These are phyloP conservation scores for Adiantum capillusveneris DNA, from an alignment of 75 land plant species.

Conservation along the genomic window DNA sequence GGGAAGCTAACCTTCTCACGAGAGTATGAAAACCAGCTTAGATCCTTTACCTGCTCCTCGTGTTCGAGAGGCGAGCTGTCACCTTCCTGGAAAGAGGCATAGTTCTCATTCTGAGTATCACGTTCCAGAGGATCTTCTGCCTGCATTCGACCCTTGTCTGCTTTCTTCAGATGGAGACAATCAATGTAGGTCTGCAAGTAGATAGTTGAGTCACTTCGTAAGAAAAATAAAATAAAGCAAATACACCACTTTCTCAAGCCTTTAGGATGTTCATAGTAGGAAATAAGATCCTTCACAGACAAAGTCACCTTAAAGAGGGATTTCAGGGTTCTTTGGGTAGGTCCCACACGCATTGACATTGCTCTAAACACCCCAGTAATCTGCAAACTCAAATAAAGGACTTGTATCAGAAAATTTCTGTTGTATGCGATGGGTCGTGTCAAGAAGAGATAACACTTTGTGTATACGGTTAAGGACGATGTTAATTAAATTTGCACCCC, in stretches of 20 bases:
- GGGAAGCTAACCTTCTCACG: too few species aligned
- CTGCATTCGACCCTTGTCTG: conserved; percentile 81
- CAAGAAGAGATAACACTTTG: too few species aligned
- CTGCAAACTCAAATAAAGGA: too few species aligned
- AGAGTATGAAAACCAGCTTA: too few species aligned
- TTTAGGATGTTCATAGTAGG: background rate
- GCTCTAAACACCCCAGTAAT: conserved; percentile 94
- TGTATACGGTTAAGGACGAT: too few species aligned
- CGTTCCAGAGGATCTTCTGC: conserved; percentile 65
- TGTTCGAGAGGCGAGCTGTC: conserved; percentile 35
- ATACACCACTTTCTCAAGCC: background rate
- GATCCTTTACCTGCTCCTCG: conserved; percentile 59
- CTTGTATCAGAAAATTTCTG: too few species aligned
- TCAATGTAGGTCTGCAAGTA: conserved; percentile 83
- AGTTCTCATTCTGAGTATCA: conserved; percentile 30
- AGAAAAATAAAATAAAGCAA: too few species aligned
- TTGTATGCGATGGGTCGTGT: too few species aligned
- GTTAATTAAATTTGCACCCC: too few species aligned
- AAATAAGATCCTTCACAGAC: too few species aligned
- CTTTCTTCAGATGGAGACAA: conserved; percentile 89
- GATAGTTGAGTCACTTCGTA: too few species aligned
- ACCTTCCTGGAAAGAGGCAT: conserved; percentile 18
- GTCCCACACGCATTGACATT: conserved; percentile 86
- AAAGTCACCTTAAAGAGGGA: conserved; percentile 73
- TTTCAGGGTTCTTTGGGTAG: conserved; percentile 84